phyloP scores from a whole-genome alignment of 2,329 filamentous ascomycete genomes.

The Neopestalotiopsis sp. region DNA sequence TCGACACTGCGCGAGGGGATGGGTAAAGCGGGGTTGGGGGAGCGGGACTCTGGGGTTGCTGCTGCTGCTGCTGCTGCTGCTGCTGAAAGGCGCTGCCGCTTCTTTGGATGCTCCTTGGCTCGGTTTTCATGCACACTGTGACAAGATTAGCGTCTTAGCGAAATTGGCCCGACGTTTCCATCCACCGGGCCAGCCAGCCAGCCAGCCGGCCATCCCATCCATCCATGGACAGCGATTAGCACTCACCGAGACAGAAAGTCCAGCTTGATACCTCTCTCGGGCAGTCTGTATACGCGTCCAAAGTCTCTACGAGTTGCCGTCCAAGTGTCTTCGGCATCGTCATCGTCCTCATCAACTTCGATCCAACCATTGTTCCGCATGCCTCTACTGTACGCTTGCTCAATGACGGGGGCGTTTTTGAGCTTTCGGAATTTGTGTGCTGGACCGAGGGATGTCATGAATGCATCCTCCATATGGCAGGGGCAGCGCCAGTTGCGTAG shows the following conservation, averaged over 20 bases:
- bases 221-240: neutral
- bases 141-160: slow-evolving; percentile 25
- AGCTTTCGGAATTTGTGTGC: slow-evolving; percentile 68
- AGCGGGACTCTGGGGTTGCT: slow-evolving; percentile 22
- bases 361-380: slow-evolving; percentile 74
- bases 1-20: slow-evolving; percentile 53
- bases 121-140: slow-evolving; percentile 38
- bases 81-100: neutral
- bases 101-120: slow-evolving; percentile 19
- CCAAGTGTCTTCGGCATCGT: slow-evolving; percentile 55
- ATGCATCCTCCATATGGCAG: slow-evolving; percentile 79
- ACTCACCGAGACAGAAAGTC: slow-evolving; percentile 74
- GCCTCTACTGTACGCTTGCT: slow-evolving; percentile 65
- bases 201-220: no score
- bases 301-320: slow-evolving; percentile 66
- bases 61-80: neutral
- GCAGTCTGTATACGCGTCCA: slow-evolving; percentile 69
- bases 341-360: slow-evolving; percentile 68
- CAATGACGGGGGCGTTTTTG: slow-evolving; percentile 58
- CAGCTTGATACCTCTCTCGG: slow-evolving; percentile 68
- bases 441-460: slow-evolving; percentile 61
- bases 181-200: no score
- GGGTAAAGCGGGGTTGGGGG: slow-evolving; percentile 27
- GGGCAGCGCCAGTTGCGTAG: slow-evolving; percentile 87
- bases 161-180: slow-evolving; percentile 1